phyloP scores from a whole-genome alignment of 2,329 filamentous ascomycete species.

The Clarireedia sp. region DNA sequence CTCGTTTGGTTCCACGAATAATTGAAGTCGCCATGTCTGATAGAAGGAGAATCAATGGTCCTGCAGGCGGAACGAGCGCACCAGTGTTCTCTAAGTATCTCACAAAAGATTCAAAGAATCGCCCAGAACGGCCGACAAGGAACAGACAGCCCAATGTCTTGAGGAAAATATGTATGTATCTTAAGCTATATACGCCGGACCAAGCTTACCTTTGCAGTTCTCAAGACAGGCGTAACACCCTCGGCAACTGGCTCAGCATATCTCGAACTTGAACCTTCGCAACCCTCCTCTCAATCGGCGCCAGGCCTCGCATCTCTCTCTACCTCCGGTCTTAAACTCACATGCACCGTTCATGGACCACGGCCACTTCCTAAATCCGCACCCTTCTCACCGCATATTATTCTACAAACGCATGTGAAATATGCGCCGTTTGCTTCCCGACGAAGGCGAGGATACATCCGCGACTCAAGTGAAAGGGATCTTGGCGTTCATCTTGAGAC shows the following conservation, averaged over 20 bases:
- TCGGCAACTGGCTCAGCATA: conserved; percentile 92
- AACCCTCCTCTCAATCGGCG: conserved; percentile 39
- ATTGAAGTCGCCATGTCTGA: conserved; percentile 55
- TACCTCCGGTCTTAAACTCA: conserved; percentile 69
- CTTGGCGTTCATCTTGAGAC: conserved; percentile 87
- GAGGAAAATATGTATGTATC: conserved; percentile 73
- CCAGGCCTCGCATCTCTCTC: conserved; percentile 38
- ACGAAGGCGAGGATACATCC: conserved; percentile 73
- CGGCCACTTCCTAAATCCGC: conserved; percentile 83
- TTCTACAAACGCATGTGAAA: conserved; percentile 89
- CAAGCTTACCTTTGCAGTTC: conserved; percentile 43
- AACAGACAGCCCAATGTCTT: conserved; percentile 61
- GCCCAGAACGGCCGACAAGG: conserved; percentile 42
- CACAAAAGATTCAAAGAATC: conserved; percentile 37
- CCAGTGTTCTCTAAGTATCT: conserved; percentile 57
- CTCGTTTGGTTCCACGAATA: background rate
- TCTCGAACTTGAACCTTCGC: conserved; percentile 52
- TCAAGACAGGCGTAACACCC: conserved; percentile 86
- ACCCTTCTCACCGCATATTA: conserved; percentile 84
- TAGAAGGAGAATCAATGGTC: conserved; percentile 83
- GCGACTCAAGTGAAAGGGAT: conserved; percentile 80
- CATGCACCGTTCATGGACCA: conserved; percentile 88
- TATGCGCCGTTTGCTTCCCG: conserved; percentile 90
- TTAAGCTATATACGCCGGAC: background rate
- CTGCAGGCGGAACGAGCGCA: conserved; percentile 65